A percentile compares a stretch with the other conserved stretches of the same genome.
These are phyloP conservation scores for Fragaria ananassa DNA, from an alignment of 306 rosid genomes.

Conservation along the genomic window DNA sequence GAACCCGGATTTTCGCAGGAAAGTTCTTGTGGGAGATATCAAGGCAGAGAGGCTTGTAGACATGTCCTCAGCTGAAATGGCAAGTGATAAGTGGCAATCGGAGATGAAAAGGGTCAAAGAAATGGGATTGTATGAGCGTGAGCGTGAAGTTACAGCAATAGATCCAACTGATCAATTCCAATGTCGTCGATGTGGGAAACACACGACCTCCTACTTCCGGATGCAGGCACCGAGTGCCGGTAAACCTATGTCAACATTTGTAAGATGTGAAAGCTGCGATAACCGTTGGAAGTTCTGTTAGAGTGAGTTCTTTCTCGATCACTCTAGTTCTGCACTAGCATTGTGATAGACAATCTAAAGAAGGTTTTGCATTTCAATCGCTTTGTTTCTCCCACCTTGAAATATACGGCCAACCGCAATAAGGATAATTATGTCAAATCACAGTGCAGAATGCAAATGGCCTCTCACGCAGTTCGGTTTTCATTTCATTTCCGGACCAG, in stretches of 20 bases:
- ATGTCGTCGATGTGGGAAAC: conserved; percentile 90
- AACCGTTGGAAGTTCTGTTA: conserved; percentile 99
- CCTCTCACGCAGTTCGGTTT: neutral
- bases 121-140: conserved; percentile 80
- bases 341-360: too few relatives aligned
- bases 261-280: conserved; percentile 78
- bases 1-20: conserved; percentile 93
- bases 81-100: conserved; percentile 74
- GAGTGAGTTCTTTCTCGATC: conserved; percentile 26
- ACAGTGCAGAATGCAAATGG: neutral
- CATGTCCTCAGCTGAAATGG: conserved; percentile 87
- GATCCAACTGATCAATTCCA: conserved; percentile 90
- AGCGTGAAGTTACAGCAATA: conserved; percentile 59
- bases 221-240: conserved; percentile 99
- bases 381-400: too few relatives aligned
- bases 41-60: conserved; percentile 55
- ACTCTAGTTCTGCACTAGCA: too few relatives aligned
- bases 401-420: neutral
- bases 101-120: conserved; percentile 61
- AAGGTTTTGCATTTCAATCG: too few relatives aligned
- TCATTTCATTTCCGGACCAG: neutral
- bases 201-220: conserved; percentile 84
- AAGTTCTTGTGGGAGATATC: conserved; percentile 69
- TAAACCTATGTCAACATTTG: conserved; percentile 98
- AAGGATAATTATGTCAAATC: too few relatives aligned